These are phyloP conservation scores for Eucalyptus sideroxylon DNA, from an alignment of 345 rosid genomes.

Conservation along the genomic window DNA sequence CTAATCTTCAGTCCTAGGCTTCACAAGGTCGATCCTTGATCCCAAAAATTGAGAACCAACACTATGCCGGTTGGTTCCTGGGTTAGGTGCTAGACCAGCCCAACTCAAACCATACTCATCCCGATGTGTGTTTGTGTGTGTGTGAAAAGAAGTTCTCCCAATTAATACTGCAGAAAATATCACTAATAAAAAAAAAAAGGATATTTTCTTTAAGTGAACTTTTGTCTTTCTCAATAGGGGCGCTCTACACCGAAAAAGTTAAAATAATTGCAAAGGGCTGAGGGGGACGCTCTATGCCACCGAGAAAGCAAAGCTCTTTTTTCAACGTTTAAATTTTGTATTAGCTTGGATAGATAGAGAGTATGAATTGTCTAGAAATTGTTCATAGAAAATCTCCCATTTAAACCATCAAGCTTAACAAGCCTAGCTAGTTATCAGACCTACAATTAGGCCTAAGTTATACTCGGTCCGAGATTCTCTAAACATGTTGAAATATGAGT, in stretches of 20 bases:
- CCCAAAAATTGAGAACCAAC: too few relatives aligned
- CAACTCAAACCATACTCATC: accelerated
- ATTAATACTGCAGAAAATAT: background rate
- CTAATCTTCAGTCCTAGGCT: too few relatives aligned
- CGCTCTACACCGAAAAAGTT: background rate
- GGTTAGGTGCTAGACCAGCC: accelerated
- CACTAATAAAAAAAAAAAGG: background rate
- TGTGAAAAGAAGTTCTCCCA: background rate
- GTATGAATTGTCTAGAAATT: background rate
- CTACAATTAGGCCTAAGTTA: background rate
- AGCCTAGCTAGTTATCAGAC: background rate
- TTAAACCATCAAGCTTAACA: background rate
- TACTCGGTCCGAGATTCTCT: background rate
- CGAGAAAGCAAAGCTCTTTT: background rate
- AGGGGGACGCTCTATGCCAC: background rate
- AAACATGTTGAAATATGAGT: background rate
- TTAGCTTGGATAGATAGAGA: background rate
- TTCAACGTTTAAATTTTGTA: background rate
- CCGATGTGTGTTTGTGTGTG: too few relatives aligned
- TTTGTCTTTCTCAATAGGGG: background rate
- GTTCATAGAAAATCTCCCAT: background rate
- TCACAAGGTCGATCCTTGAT: accelerated
- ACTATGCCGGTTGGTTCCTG: too few relatives aligned
- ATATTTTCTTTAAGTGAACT: background rate
- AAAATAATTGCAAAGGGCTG: background rate